Evolutionary conservation across 2,329 filamentous ascomycete species (phyloP).

Genomic region (Cladorrhinum sp.): DNA sequence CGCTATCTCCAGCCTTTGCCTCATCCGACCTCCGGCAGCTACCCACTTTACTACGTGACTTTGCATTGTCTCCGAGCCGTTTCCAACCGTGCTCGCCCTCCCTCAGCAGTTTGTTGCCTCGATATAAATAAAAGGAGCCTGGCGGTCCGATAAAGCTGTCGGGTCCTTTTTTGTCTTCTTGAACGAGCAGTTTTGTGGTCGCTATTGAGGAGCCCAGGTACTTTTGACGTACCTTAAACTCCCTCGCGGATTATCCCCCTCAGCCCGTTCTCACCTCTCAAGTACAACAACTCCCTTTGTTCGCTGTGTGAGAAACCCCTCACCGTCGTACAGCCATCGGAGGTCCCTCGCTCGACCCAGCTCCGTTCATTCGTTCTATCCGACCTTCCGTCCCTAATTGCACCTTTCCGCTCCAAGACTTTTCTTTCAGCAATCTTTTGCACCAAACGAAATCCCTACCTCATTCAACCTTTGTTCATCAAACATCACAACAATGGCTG

Average conservation of each 20-base stretch:
- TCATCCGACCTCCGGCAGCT: conserved; percentile 17
- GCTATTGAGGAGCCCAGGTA: conserved; percentile 36
- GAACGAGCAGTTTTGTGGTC: conserved; percentile 33
- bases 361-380: conserved; percentile 8
- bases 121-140: conserved; percentile 25
- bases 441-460: neutral
- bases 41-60: conserved; percentile 12
- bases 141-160: conserved; percentile 18
- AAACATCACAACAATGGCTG: conserved; percentile 27
- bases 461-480: neutral
- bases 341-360: neutral
- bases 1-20: conserved; percentile 20
- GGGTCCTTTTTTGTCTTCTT: conserved; percentile 11
- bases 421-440: neutral
- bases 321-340: conserved; percentile 7
- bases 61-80: conserved; percentile 10
- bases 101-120: conserved; percentile 5
- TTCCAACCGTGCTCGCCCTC: conserved; percentile 5
- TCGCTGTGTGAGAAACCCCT: conserved; percentile 10
- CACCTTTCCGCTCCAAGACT: neutral
- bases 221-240: conserved; percentile 29
- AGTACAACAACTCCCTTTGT: conserved; percentile 7
- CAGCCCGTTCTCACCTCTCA: neutral
- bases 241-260: conserved; percentile 4
- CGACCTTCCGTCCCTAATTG: neutral